Conservation (phyloP, 2,329 filamentous ascomycete species). For the Arthroderma sp. region DNA sequence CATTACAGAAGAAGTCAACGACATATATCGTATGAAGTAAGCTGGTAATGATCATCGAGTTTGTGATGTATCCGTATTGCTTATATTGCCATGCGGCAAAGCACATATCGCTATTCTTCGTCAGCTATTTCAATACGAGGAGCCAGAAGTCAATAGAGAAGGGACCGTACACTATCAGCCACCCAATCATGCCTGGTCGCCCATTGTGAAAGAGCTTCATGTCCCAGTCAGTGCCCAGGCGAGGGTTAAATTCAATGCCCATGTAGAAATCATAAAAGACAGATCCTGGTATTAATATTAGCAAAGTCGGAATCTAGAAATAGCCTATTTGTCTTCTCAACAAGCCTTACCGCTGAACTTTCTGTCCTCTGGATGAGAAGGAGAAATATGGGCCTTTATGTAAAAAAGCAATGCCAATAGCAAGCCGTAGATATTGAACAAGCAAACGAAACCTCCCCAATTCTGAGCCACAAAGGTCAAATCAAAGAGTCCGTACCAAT, state of each 20-base stretch:
- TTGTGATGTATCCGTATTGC: constrained; percentile 30
- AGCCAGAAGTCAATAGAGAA: not conserved
- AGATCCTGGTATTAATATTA: constrained; percentile 18
- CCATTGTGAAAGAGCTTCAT: constrained; percentile 40
- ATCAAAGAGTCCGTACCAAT: constrained; percentile 24
- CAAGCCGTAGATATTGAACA: constrained; percentile 30
- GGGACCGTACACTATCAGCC: constrained; percentile 35
- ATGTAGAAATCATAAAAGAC: constrained; percentile 36
- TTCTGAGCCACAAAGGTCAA: constrained; percentile 33
- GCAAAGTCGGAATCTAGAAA: not conserved
- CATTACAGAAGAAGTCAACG: constrained; percentile 40
- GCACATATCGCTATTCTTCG: constrained; percentile 25
- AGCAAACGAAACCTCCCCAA: constrained; percentile 32
- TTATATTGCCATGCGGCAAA: constrained; percentile 35
- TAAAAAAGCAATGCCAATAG: constrained; percentile 25
- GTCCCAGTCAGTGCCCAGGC: constrained; percentile 34
- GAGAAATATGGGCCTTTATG: constrained; percentile 30
- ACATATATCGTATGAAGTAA: constrained; percentile 37
- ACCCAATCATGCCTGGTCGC: constrained; percentile 38
- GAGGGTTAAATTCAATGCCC: constrained; percentile 38
- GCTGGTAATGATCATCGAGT: constrained; percentile 34
- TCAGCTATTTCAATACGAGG: not conserved
- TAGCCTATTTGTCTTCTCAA: not conserved
- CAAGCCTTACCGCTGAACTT: constrained; percentile 33
- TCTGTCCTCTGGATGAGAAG: constrained; percentile 32